A percentile compares a stretch with the other conserved stretches of the same genome.
Evolutionary conservation across 208 protist species (phyloP).

Genomic region (Trypanosoma conorhini): DNA sequence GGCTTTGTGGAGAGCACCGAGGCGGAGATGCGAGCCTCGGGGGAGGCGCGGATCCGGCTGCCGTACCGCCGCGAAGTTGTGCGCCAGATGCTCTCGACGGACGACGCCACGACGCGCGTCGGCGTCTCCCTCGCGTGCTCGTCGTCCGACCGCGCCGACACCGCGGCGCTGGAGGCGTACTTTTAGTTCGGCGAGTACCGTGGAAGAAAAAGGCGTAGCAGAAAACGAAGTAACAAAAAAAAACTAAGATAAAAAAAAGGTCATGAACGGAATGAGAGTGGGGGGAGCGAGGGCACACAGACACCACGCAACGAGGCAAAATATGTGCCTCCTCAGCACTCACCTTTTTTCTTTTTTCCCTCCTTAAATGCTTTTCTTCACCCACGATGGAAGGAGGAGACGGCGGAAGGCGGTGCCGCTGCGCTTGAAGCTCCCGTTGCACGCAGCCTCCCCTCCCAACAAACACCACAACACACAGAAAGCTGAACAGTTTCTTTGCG

Average conservation of each 20-base stretch:
- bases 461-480: not conserved
- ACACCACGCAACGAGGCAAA: not conserved
- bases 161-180: conserved; percentile 24
- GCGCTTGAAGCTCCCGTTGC: not conserved
- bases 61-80: conserved; percentile 48
- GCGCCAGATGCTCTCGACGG: conserved; percentile 21
- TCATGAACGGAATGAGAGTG: not conserved
- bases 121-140: conserved; percentile 64
- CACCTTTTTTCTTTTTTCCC: not conserved
- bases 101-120: conserved; percentile 10
- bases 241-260: conserved; percentile 19
- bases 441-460: no score
- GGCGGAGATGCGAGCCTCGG: conserved; percentile 38
- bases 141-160: conserved; percentile 48
- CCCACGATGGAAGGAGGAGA: not conserved
- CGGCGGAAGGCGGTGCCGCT: not conserved
- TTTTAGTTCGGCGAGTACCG: conserved; percentile 5
- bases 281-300: not conserved
- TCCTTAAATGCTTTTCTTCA: not conserved
- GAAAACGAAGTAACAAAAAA: not conserved
- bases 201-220: not conserved
- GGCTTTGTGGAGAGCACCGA: conserved; percentile 80
- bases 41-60: conserved; percentile 52
- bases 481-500: not conserved
- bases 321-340: not conserved